Percentiles rank a stretch among this genome's conserved stretches.
phyloP scores from a whole-genome alignment of 805 yeast species.

The Cyberlindnera suaveolens region DNA sequence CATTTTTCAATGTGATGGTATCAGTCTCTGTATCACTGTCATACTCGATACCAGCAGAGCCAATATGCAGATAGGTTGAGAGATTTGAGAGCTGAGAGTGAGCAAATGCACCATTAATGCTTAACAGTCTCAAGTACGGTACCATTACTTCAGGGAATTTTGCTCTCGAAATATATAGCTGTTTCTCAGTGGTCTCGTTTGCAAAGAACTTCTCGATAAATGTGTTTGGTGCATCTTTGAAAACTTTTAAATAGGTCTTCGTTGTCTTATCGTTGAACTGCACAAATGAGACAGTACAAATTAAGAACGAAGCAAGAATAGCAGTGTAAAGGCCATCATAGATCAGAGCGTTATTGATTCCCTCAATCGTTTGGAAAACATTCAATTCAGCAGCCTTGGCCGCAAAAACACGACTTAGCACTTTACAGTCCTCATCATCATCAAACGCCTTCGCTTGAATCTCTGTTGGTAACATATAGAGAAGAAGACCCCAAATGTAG shows the following conservation, averaged over 20 bases:
- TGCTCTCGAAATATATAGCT: conserved; percentile 46
- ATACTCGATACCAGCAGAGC: conserved; percentile 32
- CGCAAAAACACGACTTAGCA: conserved; percentile 8
- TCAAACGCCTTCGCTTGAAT: conserved; percentile 35
- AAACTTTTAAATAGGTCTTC: conserved; percentile 24
- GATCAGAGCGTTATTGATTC: conserved; percentile 35
- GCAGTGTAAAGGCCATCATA: conserved; percentile 49
- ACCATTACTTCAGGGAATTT: conserved; percentile 65
- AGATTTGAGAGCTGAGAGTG: conserved; percentile 52
- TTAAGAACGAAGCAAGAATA: conserved; percentile 30
- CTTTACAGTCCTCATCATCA: conserved; percentile 14
- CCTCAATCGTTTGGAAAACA: conserved; percentile 40
- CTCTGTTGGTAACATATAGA: conserved; percentile 43
- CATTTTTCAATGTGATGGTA: conserved; percentile 42
- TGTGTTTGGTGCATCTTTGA: conserved; percentile 27
- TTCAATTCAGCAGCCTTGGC: conserved; percentile 31
- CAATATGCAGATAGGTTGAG: conserved; percentile 53
- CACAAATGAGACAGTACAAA: conserved; percentile 35
- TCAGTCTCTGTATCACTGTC: conserved; percentile 44
- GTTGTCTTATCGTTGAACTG: conserved; percentile 36
- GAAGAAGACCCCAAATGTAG: conserved; percentile 62
- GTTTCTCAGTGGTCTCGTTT: conserved; percentile 27
- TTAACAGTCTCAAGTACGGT: conserved; percentile 54
- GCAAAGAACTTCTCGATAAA: conserved; percentile 34
- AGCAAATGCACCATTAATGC: conserved; percentile 64